Base-by-base conservation (phyloP, 2,329 filamentous ascomycete species). In the Alternaria arbusti region DNA sequence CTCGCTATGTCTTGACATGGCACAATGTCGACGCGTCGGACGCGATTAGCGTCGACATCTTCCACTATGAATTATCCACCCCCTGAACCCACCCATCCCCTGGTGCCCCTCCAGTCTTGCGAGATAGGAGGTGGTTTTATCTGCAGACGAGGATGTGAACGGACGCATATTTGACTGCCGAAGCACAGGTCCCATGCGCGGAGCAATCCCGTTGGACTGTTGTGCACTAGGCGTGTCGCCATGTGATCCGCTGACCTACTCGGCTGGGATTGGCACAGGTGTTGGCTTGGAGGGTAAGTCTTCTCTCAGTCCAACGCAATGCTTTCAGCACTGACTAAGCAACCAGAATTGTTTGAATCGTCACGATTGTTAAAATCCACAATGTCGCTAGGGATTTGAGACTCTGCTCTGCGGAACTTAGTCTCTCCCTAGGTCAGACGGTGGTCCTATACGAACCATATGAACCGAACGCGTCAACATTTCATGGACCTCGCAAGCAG, bases 401-500 rank as follows among this genome's bases (percentile, higher is more conserved):
- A 25, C 23, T 25, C 26, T 28, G 26, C 26, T 28, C 4, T 28
- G 32, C 32, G 1, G 32, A 36, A 36, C 32, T 25, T 25, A 25
- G 23, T 25, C 23, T 36, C 1, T 36, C 15, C 32, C 32, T 36
- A 36, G 32, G 32, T 36, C 32, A 36, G 32, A 46, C 22, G 22
- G 44, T 25, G 44, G 44, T 23, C 44, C 0, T 1, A 26, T 47
- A 47, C 45, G 15, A 36, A 36, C 32, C 32, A 36, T 36, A 36
- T 36, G 8, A 36, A 36, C n/a, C 23, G 45, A 26, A 47, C 47
- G 26, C 26, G 26, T 22, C 23, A 20, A 23, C 8, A 36, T 36
- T 36, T 12, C 47, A 59, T 67, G 70, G 65, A 66, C 71, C 69
- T 72, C 36, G 64, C 25, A 32, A 69, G 71, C 71, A 79, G 69